Evolutionary conservation across 1,284 basidiomycete species (phyloP).

Genomic region (Ceratobasidium sp.): DNA sequence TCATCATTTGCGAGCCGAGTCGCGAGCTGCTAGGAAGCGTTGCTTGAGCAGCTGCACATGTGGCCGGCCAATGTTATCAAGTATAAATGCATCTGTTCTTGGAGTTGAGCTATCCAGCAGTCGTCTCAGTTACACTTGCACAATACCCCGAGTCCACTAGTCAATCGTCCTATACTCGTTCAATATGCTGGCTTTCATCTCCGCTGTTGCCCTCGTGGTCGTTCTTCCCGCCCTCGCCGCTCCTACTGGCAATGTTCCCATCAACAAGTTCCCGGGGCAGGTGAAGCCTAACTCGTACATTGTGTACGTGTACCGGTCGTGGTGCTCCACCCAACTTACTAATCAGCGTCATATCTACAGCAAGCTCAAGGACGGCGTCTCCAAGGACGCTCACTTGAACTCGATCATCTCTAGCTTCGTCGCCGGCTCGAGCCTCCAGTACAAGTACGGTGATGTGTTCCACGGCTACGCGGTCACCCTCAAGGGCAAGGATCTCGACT

Average conservation of each 20-base stretch:
- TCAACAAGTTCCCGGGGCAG: constrained; percentile 32
- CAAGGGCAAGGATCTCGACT: constrained; percentile 40
- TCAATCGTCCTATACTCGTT: neutral
- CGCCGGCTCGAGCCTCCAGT: constrained; percentile 33
- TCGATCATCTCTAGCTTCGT: constrained; percentile 22
- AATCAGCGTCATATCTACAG: neutral
- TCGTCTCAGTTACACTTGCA: constrained; percentile 10
- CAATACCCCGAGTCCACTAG: neutral
- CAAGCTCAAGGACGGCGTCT: constrained; percentile 39
- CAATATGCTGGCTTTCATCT: constrained; percentile 28
- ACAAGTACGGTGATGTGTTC: constrained; percentile 46
- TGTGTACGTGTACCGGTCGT: constrained; percentile 2
- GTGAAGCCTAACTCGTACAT: constrained; percentile 45
- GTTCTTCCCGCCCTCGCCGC: constrained; percentile 42
- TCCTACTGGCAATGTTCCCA: constrained; percentile 33
- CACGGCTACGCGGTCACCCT: constrained; percentile 44
- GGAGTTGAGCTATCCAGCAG: neutral
- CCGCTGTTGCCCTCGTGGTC: constrained; percentile 31
- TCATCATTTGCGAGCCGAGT: neutral
- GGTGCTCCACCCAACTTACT: neutral
- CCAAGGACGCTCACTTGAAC: constrained; percentile 30
- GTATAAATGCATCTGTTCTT: neutral
- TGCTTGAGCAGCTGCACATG: neutral
- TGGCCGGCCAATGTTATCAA: neutral
- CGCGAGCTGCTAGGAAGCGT: neutral